phyloP scores from a whole-genome alignment of 306 rosid genomes.

The Citrullus colocynthis region DNA sequence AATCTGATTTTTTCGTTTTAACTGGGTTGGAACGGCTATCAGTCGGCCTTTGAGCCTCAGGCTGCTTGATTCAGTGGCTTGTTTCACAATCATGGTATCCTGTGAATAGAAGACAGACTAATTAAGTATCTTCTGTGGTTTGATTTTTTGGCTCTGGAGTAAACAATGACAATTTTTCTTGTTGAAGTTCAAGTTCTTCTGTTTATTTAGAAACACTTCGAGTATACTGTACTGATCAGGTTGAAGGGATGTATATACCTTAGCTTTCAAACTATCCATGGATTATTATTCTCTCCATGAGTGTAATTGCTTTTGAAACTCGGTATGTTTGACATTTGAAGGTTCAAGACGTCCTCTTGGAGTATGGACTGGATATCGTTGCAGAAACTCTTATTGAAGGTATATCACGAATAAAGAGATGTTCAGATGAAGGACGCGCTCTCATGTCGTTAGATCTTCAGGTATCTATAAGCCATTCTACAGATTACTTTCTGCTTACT shows the following conservation, averaged over 20 bases:
- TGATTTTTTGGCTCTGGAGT: neutral
- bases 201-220: neutral
- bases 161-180: neutral
- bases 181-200: neutral
- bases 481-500: constrained; percentile 4
- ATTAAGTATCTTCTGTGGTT: neutral
- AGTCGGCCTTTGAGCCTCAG: neutral
- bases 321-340: constrained; percentile 10
- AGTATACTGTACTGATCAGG: neutral
- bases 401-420: constrained; percentile 85
- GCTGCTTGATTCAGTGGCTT: neutral
- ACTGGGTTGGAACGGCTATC: neutral
- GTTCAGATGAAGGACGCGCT: constrained; percentile 96
- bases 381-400: constrained; percentile 90
- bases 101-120: neutral
- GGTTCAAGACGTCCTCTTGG: constrained; percentile 66
- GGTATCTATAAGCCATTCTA: constrained; percentile 22
- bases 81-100: neutral
- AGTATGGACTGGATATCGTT: constrained; percentile 68
- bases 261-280: neutral
- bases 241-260: neutral
- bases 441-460: constrained; percentile 94
- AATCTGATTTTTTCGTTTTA: neutral
- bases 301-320: neutral
- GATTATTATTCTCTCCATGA: neutral